Evolutionary conservation across 163 green algal genomes (phyloP), one percentile per base, ranked within the genome.

Genomic region (Prototheca wickerhamii): DNA sequence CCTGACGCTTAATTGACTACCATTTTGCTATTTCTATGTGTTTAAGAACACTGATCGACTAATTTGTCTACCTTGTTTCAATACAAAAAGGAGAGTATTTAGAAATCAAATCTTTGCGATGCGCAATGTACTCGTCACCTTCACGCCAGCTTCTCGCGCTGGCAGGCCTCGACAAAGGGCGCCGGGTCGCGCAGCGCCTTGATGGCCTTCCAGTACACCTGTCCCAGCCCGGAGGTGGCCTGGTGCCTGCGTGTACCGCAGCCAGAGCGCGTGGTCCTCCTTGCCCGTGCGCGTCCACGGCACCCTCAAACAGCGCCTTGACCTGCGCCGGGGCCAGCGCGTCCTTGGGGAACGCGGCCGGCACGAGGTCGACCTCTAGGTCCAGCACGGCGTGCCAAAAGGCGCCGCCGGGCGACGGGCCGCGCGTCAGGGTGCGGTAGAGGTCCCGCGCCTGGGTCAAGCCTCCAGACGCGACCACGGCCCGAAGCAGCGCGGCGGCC

Each of bases 131-230:
- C 20, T 60, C 30, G 6, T 62, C 10, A 15, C 10, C 10, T 29
- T 62, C 46, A 31, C 17, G 50, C 28, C 58, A 72, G 53, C 31
- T 63, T 62, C 29, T 32, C 34, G 32, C 44, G 44, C 29, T 64
- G 61, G 43, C 54, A 59, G 12, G 34, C 37, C 8, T 51, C 44
- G 3, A 86, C 63, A 49, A 92, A 89, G 0, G 12, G 53, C 4
- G 79, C 73, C 0, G 84, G 71, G 1, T 82, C 67, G 3, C 26
- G 21, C 33, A 94, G 60, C 12, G 66, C 68, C 67, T 85, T 91
- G 32, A 73, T 70, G 3, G 86, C 87, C 23, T 82, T 65, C 83
- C 82, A 90, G 63, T 87, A 83, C 18, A 94, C 32, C 20, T 64
- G 20, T 7, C 81, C 87, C 10, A 54, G 49, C 0, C 75, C 78